These are phyloP conservation scores for Taiwanofungus camphoratus DNA, from an alignment of 1,284 basidiomycete genomes.

Conservation along the genomic window DNA sequence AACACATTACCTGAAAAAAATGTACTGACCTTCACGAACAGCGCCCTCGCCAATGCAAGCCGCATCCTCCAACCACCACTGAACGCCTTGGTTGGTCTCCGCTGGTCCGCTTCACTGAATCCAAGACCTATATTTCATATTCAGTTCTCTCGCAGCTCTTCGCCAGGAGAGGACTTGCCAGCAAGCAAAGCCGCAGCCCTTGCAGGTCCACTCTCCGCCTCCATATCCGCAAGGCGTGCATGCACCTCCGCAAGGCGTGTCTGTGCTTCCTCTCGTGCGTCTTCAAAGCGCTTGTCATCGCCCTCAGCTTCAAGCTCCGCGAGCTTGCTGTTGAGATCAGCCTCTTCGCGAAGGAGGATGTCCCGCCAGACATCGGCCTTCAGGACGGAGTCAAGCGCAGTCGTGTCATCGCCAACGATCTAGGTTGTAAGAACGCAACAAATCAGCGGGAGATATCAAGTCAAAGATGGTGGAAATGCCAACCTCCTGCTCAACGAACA, in stretches of 20 bases:
- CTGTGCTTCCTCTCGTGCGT: constrained; percentile 83
- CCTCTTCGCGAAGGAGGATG: constrained; percentile 81
- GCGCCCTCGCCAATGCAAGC: constrained; percentile 76
- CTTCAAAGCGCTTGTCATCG: constrained; percentile 73
- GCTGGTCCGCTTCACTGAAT: constrained; percentile 86
- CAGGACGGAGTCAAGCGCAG: constrained; percentile 89
- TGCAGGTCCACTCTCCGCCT: constrained; percentile 94
- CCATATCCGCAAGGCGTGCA: constrained; percentile 89
- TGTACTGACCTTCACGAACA: constrained; percentile 82
- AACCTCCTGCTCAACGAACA: constrained; percentile 98
- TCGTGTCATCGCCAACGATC: constrained; percentile 91
- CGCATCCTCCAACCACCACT: constrained; percentile 98
- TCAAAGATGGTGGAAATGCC: constrained; percentile 16
- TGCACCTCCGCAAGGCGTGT: constrained; percentile 90
- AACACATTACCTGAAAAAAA: background rate
- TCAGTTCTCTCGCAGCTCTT: too few relatives aligned
- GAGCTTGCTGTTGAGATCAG: constrained; percentile 67
- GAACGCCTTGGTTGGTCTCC: constrained; percentile 79
- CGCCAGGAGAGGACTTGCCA: constrained; percentile 50
- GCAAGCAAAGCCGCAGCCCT: constrained; percentile 88
- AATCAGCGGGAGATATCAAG: background rate
- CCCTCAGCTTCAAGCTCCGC: constrained; percentile 66
- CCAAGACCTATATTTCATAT: constrained; percentile 59
- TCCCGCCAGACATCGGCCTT: constrained; percentile 97
- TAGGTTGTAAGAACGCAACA: constrained; percentile 25